Base-by-base conservation (phyloP, 169 alveolate genomes). In the Cryptosporidium tyzzeri region DNA sequence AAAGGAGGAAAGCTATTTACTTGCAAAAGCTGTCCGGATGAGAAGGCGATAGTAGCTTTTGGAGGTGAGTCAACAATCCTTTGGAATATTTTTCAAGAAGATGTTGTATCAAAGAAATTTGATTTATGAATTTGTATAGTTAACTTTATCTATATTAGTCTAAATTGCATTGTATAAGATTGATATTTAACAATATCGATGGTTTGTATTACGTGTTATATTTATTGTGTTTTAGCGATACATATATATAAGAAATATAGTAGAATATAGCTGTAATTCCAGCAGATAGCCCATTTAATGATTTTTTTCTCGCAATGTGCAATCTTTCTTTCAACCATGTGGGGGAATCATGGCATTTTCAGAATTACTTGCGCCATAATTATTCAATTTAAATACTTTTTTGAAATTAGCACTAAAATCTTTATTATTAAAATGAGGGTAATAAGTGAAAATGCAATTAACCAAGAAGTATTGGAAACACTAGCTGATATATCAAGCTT, bases 61-160 rank as follows among this genome's bases (percentile, higher is more conserved):
- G 89, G 89, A 41, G 89, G 89, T 21, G 89, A 80, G 50, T 80
- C 74, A 7, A 37, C 45, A 41, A 41, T 65, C 35, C 68, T 80
- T 37, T 80, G 89, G 89, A 80, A 80, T 44, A 59, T 80, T 62
- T 48, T n/a, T n/a, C 75, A 80, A 41, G 89, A 80, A 61, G 74
- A 80, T 21, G 4, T 61, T 21, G 68, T 80, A 4, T 23, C 48
- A 3, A 80, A 31, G 45, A 62, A 26, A 61, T 80, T 80, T 39
- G 3, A 23, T 55, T 29, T 73, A 31, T 48, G 41, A 70, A 41
- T 45, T 18, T 61, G 23, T 48, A 48, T 48, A 1, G 23, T 16
- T 3, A 14, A 14, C 12, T 16, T 48, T 10, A 16, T 48, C 5
- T 48, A 45, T 48, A 48, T 48, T 48, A 48, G 55, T 16, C 18